phyloP scores from a whole-genome alignment of 139 green algal species.

The Auxenochlorella pyrenoidosa region DNA sequence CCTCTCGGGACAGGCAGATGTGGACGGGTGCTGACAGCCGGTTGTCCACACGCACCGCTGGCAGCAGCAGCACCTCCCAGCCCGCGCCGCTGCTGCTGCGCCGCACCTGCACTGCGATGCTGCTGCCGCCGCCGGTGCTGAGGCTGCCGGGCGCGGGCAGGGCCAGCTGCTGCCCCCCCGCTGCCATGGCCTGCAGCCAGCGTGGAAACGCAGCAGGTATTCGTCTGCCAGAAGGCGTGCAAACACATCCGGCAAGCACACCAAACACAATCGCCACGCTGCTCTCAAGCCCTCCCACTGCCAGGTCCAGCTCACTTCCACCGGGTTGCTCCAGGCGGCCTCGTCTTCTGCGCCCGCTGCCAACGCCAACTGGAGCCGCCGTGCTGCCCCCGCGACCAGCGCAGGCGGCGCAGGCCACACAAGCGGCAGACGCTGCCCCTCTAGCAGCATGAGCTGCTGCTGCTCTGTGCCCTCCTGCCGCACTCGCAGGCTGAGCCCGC shows the following conservation, averaged over 20 bases:
- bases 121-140: background rate
- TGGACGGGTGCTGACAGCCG: background rate
- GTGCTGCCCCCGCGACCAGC: slow-evolving; percentile 18
- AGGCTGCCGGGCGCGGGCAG: background rate
- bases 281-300: background rate
- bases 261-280: background rate
- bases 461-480: slow-evolving; percentile 29
- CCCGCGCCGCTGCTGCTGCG: background rate
- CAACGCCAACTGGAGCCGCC: slow-evolving; percentile 28
- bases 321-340: slow-evolving; percentile 28
- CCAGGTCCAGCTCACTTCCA: slow-evolving; percentile 20
- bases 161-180: background rate
- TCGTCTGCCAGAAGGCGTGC: background rate
- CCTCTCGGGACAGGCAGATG: background rate
- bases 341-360: background rate
- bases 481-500: slow-evolving; percentile 11
- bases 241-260: background rate
- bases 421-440: slow-evolving; percentile 5
- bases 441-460: background rate
- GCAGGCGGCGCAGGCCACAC: slow-evolving; percentile 25
- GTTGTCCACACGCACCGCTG: slow-evolving; percentile 3
- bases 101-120: slow-evolving; percentile 18
- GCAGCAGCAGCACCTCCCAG: slow-evolving; percentile 24
- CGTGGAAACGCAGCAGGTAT: background rate
- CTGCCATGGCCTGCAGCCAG: slow-evolving; percentile 12